phyloP scores from a whole-genome alignment of 805 yeast species.

The Metschnikowia chrysomelidarum region DNA sequence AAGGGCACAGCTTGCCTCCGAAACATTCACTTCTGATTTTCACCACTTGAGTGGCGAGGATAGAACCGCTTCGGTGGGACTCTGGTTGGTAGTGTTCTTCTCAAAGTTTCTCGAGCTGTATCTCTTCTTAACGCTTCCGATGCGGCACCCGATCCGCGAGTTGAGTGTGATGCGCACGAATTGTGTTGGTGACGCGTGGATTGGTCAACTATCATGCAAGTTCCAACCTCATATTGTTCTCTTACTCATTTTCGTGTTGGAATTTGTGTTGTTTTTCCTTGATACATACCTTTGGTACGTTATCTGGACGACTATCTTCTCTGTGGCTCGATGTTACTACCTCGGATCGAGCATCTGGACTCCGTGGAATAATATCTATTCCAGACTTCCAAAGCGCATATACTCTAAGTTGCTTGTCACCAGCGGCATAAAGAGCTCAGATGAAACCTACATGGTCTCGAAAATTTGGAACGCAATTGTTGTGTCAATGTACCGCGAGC shows the following conservation, averaged over 20 bases:
- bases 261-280: constrained; percentile 66
- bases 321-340: constrained; percentile 67
- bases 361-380: constrained; percentile 82
- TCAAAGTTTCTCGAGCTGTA: constrained; percentile 85
- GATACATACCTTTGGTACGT: constrained; percentile 88
- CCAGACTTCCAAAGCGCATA: constrained; percentile 73
- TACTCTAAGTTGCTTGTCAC: constrained; percentile 57
- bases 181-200: constrained; percentile 60
- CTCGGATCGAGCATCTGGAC: constrained; percentile 84
- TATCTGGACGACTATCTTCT: constrained; percentile 71
- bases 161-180: constrained; percentile 53
- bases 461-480: constrained; percentile 85
- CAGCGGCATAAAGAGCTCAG: constrained; percentile 35
- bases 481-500: constrained; percentile 80
- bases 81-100: constrained; percentile 66
- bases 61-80: constrained; percentile 58
- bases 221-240: constrained; percentile 58
- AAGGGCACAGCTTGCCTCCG: constrained; percentile 37
- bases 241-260: constrained; percentile 53
- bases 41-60: constrained; percentile 52
- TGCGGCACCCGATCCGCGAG: constrained; percentile 78
- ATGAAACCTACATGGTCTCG: constrained; percentile 38
- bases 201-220: constrained; percentile 54
- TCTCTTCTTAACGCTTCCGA: constrained; percentile 80
- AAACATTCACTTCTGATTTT: constrained; percentile 56